phyloP scores from a whole-genome alignment of 179 eudicot genomes.

The Beta lomatogona region DNA sequence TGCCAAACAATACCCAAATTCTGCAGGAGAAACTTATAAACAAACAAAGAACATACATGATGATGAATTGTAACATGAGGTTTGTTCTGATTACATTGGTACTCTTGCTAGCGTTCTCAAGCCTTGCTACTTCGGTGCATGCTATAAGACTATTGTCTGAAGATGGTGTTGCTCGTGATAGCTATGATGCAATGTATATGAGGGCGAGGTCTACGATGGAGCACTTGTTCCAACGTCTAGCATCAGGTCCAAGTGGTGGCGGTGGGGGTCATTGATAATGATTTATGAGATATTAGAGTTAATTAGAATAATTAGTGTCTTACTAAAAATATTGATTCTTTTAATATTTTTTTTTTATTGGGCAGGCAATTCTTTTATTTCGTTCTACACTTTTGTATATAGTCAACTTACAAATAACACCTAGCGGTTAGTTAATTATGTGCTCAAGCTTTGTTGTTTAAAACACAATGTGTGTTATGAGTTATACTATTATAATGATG shows the following conservation, averaged over 20 bases:
- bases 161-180: not conserved
- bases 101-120: constrained; percentile 1
- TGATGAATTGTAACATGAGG: not conserved
- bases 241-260: constrained; percentile 14
- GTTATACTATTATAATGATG: too few relatives aligned
- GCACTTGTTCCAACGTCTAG: not conserved
- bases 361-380: not conserved
- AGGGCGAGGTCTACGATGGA: constrained; percentile 16
- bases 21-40: not conserved
- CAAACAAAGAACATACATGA: not conserved
- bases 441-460: too few relatives aligned
- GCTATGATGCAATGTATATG: not conserved
- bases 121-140: not conserved
- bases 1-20: not conserved
- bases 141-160: constrained; percentile 9
- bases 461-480: too few relatives aligned
- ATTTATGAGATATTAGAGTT: not conserved
- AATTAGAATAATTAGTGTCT: too few relatives aligned
- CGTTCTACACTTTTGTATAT: not conserved
- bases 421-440: too few relatives aligned
- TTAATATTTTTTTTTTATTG: not conserved
- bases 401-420: not conserved
- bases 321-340: not conserved
- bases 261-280: constrained; percentile 12
- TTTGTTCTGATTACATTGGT: not conserved